Percentiles rank a stretch among this genome's conserved stretches.
Conservation (phyloP, 2,329 filamentous ascomycete species). For the Cyphellophora attinorum region DNA sequence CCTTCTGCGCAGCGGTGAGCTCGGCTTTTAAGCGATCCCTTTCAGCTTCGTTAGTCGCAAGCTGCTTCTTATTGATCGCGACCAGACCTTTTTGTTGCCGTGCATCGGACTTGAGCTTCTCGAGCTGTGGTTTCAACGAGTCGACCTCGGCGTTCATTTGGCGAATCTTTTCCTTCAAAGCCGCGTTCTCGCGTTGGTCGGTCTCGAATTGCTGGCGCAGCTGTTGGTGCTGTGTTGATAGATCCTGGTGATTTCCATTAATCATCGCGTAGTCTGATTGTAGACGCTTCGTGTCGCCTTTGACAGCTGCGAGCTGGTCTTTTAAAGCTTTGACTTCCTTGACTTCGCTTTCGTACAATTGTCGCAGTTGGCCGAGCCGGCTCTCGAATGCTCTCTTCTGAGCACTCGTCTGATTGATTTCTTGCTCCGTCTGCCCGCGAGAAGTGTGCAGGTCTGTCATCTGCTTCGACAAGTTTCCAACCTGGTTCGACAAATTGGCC, state of each 20-base stretch:
- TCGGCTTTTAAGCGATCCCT: slow-evolving; percentile 79
- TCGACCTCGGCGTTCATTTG: slow-evolving; percentile 72
- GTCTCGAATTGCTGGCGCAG: slow-evolving; percentile 64
- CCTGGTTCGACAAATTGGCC: slow-evolving; percentile 92
- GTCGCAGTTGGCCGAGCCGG: slow-evolving; percentile 73
- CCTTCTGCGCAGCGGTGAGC: slow-evolving; percentile 56
- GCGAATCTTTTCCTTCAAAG: slow-evolving; percentile 77
- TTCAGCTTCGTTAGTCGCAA: slow-evolving; percentile 79
- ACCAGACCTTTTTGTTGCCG: slow-evolving; percentile 93
- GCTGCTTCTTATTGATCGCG: slow-evolving; percentile 96
- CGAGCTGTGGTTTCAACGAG: slow-evolving; percentile 78
- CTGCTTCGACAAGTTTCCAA: slow-evolving; percentile 80
- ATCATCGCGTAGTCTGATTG: slow-evolving; percentile 75
- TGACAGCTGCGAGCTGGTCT: slow-evolving; percentile 66
- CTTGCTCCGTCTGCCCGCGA: slow-evolving; percentile 66
- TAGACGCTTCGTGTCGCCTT: slow-evolving; percentile 73
- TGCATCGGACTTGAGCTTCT: slow-evolving; percentile 85
- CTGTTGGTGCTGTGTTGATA: slow-evolving; percentile 74
- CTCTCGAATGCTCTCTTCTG: slow-evolving; percentile 93
- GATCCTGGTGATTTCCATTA: slow-evolving; percentile 70
- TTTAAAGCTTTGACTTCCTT: slow-evolving; percentile 76
- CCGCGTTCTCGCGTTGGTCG: slow-evolving; percentile 81
- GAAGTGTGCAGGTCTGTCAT: slow-evolving; percentile 89
- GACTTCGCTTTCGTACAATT: slow-evolving; percentile 88
- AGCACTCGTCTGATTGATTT: slow-evolving; percentile 67